Percentiles rank a stretch among this genome's conserved stretches.
Evolutionary conservation across 345 rosid species (phyloP).

Genomic region (Syzygium aqueum): DNA sequence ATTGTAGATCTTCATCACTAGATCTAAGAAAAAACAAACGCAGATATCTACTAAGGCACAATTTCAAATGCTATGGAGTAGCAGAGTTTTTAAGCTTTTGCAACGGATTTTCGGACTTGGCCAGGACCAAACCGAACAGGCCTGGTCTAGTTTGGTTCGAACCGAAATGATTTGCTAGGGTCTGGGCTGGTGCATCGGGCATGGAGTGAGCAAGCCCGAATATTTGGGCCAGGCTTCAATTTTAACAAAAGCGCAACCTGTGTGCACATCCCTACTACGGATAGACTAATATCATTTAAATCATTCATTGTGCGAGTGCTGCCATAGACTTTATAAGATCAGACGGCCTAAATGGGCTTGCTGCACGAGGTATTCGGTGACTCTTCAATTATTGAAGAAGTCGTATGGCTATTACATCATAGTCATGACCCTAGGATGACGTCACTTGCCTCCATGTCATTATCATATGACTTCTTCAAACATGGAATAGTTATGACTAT

Average conservation of each 20-base stretch:
- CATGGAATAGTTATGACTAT: too few species aligned
- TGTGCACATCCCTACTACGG: background rate
- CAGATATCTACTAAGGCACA: background rate
- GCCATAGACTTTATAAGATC: background rate
- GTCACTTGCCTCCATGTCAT: too few species aligned
- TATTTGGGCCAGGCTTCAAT: background rate
- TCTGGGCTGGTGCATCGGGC: background rate
- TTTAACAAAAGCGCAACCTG: background rate
- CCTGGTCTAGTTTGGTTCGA: background rate
- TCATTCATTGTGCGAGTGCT: background rate
- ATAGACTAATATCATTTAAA: background rate
- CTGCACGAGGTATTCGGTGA: too few species aligned
- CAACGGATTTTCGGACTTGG: background rate
- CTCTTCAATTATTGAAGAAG: too few species aligned
- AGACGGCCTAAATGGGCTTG: background rate
- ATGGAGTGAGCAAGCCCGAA: background rate
- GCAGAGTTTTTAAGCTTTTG: background rate
- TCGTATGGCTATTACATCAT: too few species aligned
- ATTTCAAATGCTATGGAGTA: background rate
- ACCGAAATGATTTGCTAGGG: accelerated
- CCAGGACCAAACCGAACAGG: accelerated
- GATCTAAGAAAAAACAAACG: background rate
- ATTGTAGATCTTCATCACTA: accelerated
- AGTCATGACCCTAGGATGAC: too few species aligned
- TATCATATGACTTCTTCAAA: too few species aligned